Evolutionary conservation across 768 basidiomycete genomes (phyloP), one percentile per base, ranked within the genome.

Genomic region (Panaeolus cyanescens): DNA sequence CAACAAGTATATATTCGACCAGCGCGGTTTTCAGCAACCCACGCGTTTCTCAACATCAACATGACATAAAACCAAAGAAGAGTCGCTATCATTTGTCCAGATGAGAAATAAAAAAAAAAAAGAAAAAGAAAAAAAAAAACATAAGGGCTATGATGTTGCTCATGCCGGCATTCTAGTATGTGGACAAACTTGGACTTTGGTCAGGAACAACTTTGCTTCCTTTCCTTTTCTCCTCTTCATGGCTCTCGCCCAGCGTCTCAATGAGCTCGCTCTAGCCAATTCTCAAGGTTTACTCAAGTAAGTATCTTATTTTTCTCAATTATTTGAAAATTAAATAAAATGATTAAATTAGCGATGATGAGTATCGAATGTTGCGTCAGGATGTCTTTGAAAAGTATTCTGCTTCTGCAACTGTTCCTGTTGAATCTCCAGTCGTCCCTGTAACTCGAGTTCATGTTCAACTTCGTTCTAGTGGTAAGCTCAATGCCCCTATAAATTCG

Each of bases 281-380:
- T 79, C 82, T 2, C 82, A 87, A 63, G 88, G 88, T 58, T 77
- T 90, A 28, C 82, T 91, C 67, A 83, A 84, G 88, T 87, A 69
- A 63, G 80, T 78, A 60, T 31, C 56, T 20, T 28, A 60, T 22
- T 37, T 42, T 19, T 25, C 53, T 20, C 9, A 1, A 30, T 37
- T 32, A 4, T 34, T 25, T 32, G 28, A n/a, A 32, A 25, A 45
- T 32, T 36, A 40, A n/a, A 55, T 61, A 25, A 50, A 22, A 42
- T 50, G 7, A 34, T 45, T 22, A 55, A 28, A 55, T 7, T 72
- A 91, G 90, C 67, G 88, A 91, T 71, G 87, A 90, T 64, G 89
- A 89, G 71, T 91, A 90, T 68, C 83, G 89, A 25, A 73, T 90
- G 9, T 79, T 91, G 42, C 83, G 89, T 10, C 87, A 87, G 70